phyloP scores from a whole-genome alignment of 2,329 filamentous ascomycete genomes.

The Pseudogymnoascus sp. region DNA sequence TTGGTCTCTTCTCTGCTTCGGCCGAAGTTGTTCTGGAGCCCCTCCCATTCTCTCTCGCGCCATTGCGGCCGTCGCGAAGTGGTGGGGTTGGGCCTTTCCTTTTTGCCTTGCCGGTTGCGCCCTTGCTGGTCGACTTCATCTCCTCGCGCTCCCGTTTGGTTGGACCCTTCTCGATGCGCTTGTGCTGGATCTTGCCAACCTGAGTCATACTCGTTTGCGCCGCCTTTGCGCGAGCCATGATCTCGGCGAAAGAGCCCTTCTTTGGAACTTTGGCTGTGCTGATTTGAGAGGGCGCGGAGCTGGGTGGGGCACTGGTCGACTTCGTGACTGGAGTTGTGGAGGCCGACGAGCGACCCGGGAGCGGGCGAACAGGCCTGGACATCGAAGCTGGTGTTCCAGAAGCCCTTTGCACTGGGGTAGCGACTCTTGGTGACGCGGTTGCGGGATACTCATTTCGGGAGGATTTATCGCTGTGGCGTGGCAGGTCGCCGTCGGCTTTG shows the following conservation, averaged over 20 bases:
- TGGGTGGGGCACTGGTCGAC: conserved; percentile 17
- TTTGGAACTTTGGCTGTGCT: conserved; percentile 43
- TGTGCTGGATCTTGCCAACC: conserved; percentile 67
- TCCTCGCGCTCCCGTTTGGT: conserved; percentile 41
- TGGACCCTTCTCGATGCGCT: conserved; percentile 57
- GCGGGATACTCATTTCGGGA: conserved; percentile 28
- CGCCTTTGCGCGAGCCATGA: conserved; percentile 63
- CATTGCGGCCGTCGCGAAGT: conserved; percentile 16
- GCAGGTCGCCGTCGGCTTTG: conserved; percentile 47
- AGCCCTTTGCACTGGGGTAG: conserved; percentile 17
- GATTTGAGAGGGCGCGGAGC: conserved; percentile 3
- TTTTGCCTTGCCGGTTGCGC: conserved; percentile 19
- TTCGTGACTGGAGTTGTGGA: conserved; percentile 33
- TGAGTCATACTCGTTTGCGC: conserved; percentile 53
- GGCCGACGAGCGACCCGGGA: background rate
- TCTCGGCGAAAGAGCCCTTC: conserved; percentile 66
- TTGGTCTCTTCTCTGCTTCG: conserved; percentile 48
- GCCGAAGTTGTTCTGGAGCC: conserved; percentile 17
- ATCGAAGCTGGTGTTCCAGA: conserved; percentile 20
- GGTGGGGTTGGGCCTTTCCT: conserved; percentile 14
- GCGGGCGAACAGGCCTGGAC: conserved; percentile 20
- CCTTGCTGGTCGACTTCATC: conserved; percentile 21
- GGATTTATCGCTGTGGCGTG: conserved; percentile 35
- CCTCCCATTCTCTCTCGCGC: conserved; percentile 20
- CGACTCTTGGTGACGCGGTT: conserved; percentile 21